These are phyloP conservation scores for Aristolochia contorta DNA, from an alignment of 164 flowering plant genomes.

Conservation along the genomic window DNA sequence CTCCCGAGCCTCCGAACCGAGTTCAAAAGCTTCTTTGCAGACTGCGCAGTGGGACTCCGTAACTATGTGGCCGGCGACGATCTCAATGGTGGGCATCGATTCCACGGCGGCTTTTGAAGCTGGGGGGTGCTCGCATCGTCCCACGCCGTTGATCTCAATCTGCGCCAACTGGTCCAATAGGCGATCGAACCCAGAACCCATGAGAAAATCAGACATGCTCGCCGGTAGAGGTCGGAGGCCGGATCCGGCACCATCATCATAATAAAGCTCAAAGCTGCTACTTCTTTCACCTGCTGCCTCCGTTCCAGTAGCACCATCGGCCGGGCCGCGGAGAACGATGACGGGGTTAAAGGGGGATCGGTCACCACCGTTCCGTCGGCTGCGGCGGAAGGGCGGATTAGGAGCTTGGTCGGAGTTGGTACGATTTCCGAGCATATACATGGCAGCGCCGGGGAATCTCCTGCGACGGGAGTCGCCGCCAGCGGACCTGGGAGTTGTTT, in stretches of 20 bases:
- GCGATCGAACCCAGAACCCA: conserved; percentile 73
- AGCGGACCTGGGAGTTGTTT: conserved; percentile 17
- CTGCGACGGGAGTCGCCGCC: conserved; percentile 12
- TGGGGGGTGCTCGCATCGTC: conserved; percentile 47
- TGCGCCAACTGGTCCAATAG: conserved; percentile 59
- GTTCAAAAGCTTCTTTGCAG: conserved; percentile 51
- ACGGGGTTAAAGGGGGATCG: conserved; percentile 68
- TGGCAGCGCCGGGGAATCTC: conserved; percentile 28
- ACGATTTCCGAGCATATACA: conserved; percentile 32
- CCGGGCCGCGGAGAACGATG: conserved; percentile 53
- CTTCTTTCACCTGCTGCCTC: conserved; percentile 18
- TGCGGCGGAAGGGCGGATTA: conserved; percentile 24
- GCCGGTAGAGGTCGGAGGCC: conserved; percentile 69
- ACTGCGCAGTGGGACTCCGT: conserved; percentile 58
- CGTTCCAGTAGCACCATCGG: conserved; percentile 18
- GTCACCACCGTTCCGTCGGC: conserved; percentile 38
- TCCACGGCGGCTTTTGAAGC: conserved; percentile 67
- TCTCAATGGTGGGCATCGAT: conserved; percentile 56
- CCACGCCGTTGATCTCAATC: conserved; percentile 46
- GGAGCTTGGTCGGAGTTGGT: conserved; percentile 13
- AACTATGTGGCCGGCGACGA: conserved; percentile 22
- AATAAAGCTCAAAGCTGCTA: conserved; percentile 47
- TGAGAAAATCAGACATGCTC: conserved; percentile 52
- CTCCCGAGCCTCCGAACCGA: conserved; percentile 53
- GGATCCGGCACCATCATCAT: conserved; percentile 69